Evolutionary conservation across 78 protist species (phyloP).

Genomic region (Trichosphaerium sp.): DNA sequence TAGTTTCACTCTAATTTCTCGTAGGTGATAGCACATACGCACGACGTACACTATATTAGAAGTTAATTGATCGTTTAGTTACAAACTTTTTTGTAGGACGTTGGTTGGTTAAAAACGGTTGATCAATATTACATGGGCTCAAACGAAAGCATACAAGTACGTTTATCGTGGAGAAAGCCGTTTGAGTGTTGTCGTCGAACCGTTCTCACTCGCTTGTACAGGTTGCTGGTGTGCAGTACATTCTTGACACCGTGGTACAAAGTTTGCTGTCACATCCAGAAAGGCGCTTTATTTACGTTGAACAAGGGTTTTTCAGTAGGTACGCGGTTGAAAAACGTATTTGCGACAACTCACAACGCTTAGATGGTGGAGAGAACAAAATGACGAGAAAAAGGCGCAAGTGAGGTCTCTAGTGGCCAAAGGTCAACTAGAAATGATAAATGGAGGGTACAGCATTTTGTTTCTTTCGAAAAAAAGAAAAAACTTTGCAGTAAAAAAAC

Average conservation of each 20-base stretch:
- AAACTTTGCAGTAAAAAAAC: too few species aligned
- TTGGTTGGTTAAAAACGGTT: slow-evolving; percentile 71
- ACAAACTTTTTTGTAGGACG: slow-evolving; percentile 16
- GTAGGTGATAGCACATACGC: background rate
- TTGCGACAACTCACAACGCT: background rate
- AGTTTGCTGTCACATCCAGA: slow-evolving; percentile 15
- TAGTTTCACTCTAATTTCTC: too few species aligned
- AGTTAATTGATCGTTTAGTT: background rate
- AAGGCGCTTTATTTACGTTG: slow-evolving; percentile 71
- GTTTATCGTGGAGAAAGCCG: too few species aligned
- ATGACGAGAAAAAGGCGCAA: background rate
- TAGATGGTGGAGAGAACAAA: slow-evolving; percentile 76
- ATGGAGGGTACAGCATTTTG: too few species aligned
- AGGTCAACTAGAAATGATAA: slow-evolving; percentile 66
- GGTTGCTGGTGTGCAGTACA: slow-evolving; percentile 13
- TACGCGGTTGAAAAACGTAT: too few species aligned
- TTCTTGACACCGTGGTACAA: slow-evolving; percentile 16
- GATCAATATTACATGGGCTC: slow-evolving; percentile 58
- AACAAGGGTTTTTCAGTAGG: slow-evolving; percentile 53
- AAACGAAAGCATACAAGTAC: slow-evolving; percentile 22
- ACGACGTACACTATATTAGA: background rate
- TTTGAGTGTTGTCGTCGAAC: too few species aligned
- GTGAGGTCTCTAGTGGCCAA: slow-evolving; percentile 38
- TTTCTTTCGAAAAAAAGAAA: too few species aligned
- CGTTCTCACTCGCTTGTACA: too few species aligned